A percentile compares a stretch with the other conserved stretches of the same genome.
Conservation (phyloP, 805 yeast genomes). For the Hanseniaspora taiwanica region DNA sequence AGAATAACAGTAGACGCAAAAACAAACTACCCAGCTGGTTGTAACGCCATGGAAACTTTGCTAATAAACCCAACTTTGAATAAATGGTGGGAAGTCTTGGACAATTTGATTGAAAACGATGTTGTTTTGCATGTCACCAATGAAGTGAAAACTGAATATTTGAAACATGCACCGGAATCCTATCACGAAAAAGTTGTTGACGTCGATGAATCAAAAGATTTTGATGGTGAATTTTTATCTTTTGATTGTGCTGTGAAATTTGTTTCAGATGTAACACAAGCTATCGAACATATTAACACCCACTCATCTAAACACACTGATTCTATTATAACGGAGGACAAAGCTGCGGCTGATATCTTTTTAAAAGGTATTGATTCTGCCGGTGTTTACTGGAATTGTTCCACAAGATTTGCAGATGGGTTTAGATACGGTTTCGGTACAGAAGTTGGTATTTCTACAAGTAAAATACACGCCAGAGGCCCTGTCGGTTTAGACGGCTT, state of each 20-base stretch:
- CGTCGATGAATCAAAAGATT: constrained; percentile 41
- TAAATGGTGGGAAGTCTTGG: constrained; percentile 26
- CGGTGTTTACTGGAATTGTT: constrained; percentile 96
- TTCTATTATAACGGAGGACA: constrained; percentile 68
- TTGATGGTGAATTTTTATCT: constrained; percentile 72
- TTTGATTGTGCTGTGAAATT: constrained; percentile 67
- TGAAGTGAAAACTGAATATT: constrained; percentile 27
- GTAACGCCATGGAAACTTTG: constrained; percentile 89
- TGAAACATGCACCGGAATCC: constrained; percentile 11
- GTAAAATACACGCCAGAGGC: constrained; percentile 95
- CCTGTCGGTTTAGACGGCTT: constrained; percentile 97
- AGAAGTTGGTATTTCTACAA: constrained; percentile 95
- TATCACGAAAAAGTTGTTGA: constrained; percentile 25
- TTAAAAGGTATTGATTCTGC: constrained; percentile 83
- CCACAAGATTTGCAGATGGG: constrained; percentile 97
- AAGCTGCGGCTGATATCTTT: constrained; percentile 59
- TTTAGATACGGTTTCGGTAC: constrained; percentile 98
- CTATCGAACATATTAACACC: constrained; percentile 72
- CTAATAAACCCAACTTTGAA: constrained; percentile 34
- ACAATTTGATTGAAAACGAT: constrained; percentile 41
- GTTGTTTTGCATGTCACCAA: constrained; percentile 61
- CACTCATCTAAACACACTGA: constrained; percentile 98
- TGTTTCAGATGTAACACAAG: constrained; percentile 47
- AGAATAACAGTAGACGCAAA: constrained; percentile 74
- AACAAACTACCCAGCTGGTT: constrained; percentile 97